Conservation (phyloP, 164 flowering plant species). For the Nymphaea colorata region DNA sequence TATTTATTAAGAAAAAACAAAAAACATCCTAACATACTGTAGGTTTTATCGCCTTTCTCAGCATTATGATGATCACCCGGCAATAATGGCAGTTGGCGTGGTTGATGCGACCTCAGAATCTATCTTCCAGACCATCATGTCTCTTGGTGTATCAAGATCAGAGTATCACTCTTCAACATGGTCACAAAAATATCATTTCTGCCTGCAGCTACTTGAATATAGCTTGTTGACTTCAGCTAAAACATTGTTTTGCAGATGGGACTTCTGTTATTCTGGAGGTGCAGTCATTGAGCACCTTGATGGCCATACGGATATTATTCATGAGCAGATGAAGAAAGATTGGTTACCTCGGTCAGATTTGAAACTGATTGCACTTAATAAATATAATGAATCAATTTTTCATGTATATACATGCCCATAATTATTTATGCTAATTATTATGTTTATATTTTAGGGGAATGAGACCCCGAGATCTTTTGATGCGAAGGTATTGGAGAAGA, state of each 20-base stretch:
- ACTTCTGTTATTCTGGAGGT: constrained; percentile 61
- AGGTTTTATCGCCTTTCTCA: constrained; percentile 9
- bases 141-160: constrained; percentile 83
- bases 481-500: constrained; percentile 90
- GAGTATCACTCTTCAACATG: constrained; percentile 32
- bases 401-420: neutral
- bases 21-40: neutral
- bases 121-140: constrained; percentile 71
- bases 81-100: constrained; percentile 93
- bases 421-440: neutral
- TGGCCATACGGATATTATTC: constrained; percentile 87
- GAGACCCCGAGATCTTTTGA: constrained; percentile 69
- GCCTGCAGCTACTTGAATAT: neutral
- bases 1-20: too few species aligned
- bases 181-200: neutral
- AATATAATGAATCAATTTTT: neutral
- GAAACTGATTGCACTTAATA: constrained; percentile 1
- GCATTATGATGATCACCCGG: constrained; percentile 88
- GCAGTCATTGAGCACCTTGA: constrained; percentile 84
- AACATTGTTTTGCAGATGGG: constrained; percentile 59
- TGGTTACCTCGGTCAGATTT: constrained; percentile 78
- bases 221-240: neutral
- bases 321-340: constrained; percentile 45
- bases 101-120: constrained; percentile 80
- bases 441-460: constrained; percentile 46